These are phyloP conservation scores for Sesbania bispinosa DNA, from an alignment of 306 rosid genomes.

Conservation along the genomic window DNA sequence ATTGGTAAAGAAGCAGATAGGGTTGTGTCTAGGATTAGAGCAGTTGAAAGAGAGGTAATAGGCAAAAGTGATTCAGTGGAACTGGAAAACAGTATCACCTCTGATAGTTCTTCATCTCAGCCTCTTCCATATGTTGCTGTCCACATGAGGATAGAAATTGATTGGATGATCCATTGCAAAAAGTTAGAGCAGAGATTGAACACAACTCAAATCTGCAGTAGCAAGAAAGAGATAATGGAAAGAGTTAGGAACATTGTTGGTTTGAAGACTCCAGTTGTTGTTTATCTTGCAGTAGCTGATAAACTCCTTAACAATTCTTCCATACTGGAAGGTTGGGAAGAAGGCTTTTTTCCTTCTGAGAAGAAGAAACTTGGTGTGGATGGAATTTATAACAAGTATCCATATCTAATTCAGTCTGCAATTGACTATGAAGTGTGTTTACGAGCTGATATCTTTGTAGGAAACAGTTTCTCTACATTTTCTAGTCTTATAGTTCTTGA, in stretches of 20 bases:
- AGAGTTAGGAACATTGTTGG: conserved; percentile 60
- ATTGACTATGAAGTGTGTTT: conserved; percentile 88
- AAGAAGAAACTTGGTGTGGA: conserved; percentile 73
- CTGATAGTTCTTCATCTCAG: too few relatives aligned
- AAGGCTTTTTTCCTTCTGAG: conserved; percentile 69
- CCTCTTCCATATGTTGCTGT: conserved; percentile 68
- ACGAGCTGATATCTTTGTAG: conserved; percentile 72
- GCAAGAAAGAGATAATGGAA: conserved; percentile 65
- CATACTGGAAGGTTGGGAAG: conserved; percentile 60
- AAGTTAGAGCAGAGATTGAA: conserved; percentile 59
- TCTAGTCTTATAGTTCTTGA: conserved; percentile 81
- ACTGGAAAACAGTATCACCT: too few relatives aligned
- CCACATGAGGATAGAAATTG: conserved; percentile 88
- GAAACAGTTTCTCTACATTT: conserved; percentile 89
- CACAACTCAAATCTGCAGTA: conserved; percentile 68
- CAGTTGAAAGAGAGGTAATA: conserved; percentile 17
- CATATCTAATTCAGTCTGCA: conserved; percentile 82
- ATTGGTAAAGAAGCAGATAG: conserved; percentile 59
- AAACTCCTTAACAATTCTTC: conserved; percentile 62
- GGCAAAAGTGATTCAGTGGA: neutral
- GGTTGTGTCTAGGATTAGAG: conserved; percentile 69
- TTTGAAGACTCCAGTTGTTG: conserved; percentile 44
- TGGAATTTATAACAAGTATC: conserved; percentile 55
- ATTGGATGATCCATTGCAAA: conserved; percentile 94
- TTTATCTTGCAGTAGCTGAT: conserved; percentile 81